These are phyloP conservation scores for Penicillium sp. DNA, from an alignment of 2,329 filamentous ascomycete genomes.

Conservation along the genomic window DNA sequence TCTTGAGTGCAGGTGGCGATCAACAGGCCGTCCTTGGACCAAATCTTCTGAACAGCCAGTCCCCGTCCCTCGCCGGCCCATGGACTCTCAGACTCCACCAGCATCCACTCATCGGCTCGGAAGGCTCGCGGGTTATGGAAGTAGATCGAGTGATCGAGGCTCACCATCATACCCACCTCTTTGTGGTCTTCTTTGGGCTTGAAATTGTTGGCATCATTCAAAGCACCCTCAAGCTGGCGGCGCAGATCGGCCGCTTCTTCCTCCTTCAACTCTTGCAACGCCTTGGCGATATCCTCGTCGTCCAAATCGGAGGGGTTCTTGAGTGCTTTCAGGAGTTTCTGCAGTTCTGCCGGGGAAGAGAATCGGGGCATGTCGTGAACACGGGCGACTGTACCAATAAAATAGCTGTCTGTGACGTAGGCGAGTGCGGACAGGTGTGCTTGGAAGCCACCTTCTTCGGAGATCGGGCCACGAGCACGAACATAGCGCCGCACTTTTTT, in stretches of 20 bases:
- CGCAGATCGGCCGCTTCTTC: conserved; percentile 43
- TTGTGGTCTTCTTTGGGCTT: conserved; percentile 28
- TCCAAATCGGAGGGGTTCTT: conserved; percentile 47
- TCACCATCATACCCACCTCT: conserved; percentile 52
- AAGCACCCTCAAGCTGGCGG: conserved; percentile 33
- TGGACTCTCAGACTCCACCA: conserved; percentile 50
- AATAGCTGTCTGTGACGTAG: conserved; percentile 90
- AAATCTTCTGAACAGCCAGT: conserved; percentile 49
- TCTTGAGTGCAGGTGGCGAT: conserved; percentile 53
- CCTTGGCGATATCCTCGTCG: conserved; percentile 38
- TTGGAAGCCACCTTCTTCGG: conserved; percentile 67
- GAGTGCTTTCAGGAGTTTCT: conserved; percentile 39
- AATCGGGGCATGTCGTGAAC: conserved; percentile 80
- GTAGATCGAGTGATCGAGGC: conserved; percentile 51
- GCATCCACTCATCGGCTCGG: conserved; percentile 52
- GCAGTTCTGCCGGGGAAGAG: conserved; percentile 50
- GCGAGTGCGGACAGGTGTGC: conserved; percentile 85
- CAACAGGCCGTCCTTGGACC: conserved; percentile 48
- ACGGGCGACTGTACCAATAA: conserved; percentile 82
- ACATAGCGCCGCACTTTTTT: conserved; percentile 63
- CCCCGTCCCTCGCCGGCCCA: conserved; percentile 53
- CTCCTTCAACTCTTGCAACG: conserved; percentile 43
- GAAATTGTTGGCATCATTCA: conserved; percentile 27
- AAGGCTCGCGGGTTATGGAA: conserved; percentile 51
- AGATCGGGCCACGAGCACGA: conserved; percentile 63